These are phyloP conservation scores for Cyberlindnera xishuangbannaensis DNA, from an alignment of 805 yeast genomes.

Conservation along the genomic window DNA sequence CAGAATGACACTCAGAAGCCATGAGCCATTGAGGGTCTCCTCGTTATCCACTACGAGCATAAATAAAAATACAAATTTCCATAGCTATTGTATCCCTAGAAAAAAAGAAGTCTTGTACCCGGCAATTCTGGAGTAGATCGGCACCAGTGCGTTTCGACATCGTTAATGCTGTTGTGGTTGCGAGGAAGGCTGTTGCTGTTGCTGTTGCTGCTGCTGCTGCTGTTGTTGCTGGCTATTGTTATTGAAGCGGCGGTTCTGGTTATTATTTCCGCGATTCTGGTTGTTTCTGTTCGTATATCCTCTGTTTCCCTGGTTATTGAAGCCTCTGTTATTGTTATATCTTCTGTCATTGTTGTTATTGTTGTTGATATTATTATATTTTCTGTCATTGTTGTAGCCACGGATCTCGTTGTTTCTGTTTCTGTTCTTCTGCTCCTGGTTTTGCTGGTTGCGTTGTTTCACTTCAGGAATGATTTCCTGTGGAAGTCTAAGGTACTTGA, in stretches of 20 bases:
- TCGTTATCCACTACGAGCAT: too few species aligned
- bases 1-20: too few species aligned
- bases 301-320: constrained; percentile 5
- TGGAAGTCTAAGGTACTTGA: constrained; percentile 70
- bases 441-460: constrained; percentile 54
- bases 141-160: too few species aligned
- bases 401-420: constrained; percentile 40
- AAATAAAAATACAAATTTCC: too few species aligned
- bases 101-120: too few species aligned
- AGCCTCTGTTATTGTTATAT: constrained; percentile 18
- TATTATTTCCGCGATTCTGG: constrained; percentile 4
- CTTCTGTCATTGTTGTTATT: constrained; percentile 29
- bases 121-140: too few species aligned
- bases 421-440: constrained; percentile 39
- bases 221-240: too few species aligned
- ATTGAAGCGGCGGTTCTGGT: constrained; percentile 8
- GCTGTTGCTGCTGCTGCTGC: constrained; percentile 6
- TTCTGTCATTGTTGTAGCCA: constrained; percentile 28
- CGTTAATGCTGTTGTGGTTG: constrained; percentile 4
- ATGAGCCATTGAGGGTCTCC: too few species aligned
- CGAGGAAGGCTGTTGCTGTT: constrained; percentile 7
- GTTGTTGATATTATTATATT: constrained; percentile 25
- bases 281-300: constrained; percentile 7
- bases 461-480: constrained; percentile 73
- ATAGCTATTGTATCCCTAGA: too few species aligned